Evolutionary conservation across 148 eudicot species (phyloP).

Genomic region (Fallopia convolvulus): DNA sequence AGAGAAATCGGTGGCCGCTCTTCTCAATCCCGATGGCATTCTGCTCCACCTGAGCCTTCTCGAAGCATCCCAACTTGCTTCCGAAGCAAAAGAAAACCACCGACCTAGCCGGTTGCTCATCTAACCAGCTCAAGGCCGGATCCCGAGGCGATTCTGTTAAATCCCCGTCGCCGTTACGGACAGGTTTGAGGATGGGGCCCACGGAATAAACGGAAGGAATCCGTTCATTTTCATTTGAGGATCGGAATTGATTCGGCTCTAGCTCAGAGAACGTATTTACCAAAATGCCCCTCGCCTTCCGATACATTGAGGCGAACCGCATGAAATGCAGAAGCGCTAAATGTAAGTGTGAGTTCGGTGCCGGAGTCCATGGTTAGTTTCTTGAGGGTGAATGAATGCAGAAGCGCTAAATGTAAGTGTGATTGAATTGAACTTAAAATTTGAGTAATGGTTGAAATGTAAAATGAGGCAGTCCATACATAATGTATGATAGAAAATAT

Average conservation of each 20-base stretch:
- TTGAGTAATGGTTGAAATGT: too few species aligned
- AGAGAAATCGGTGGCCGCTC: constrained; percentile 26
- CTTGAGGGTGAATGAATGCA: too few species aligned
- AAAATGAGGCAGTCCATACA: too few species aligned
- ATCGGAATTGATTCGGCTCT: constrained; percentile 16
- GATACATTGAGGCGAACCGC: constrained; percentile 10
- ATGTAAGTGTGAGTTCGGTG: too few species aligned
- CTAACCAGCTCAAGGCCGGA: constrained; percentile 26
- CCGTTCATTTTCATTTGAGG: not conserved
- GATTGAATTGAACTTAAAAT: too few species aligned
- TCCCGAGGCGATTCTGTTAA: not conserved
- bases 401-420: too few species aligned
- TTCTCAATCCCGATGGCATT: constrained; percentile 27
- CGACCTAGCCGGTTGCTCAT: constrained; percentile 22
- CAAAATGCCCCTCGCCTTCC: constrained; percentile 26
- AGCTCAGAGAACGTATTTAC: constrained; percentile 21
- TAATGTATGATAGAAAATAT: too few species aligned
- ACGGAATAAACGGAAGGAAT: constrained; percentile 23
- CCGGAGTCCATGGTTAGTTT: too few species aligned
- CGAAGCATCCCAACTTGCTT: constrained; percentile 27
- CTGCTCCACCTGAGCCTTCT: constrained; percentile 26
- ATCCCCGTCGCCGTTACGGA: not conserved
- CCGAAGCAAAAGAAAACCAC: constrained; percentile 45
- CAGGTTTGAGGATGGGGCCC: constrained; percentile 26
- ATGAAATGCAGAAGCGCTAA: too few species aligned